Evolutionary conservation across 345 rosid genomes (phyloP).

Genomic region (Eucalyptus decipiens): DNA sequence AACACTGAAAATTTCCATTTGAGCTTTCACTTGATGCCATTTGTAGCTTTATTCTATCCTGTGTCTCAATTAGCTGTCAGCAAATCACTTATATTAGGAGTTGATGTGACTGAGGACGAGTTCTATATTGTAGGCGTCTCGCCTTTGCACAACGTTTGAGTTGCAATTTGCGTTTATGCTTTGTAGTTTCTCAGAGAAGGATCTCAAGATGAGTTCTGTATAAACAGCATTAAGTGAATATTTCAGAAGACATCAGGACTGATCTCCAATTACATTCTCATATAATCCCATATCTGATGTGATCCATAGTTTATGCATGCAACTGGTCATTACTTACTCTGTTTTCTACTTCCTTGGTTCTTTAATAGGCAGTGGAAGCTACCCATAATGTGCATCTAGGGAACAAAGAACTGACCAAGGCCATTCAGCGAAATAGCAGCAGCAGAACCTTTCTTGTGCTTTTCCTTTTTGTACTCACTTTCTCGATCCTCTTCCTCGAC

Average conservation of each 20-base stretch:
- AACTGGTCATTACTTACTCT: background rate
- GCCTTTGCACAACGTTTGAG: background rate
- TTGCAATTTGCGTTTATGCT: background rate
- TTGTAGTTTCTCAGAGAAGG: background rate
- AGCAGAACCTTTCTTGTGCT: constrained; percentile 88
- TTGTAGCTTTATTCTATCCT: background rate
- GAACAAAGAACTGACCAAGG: constrained; percentile 76
- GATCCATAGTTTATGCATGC: background rate
- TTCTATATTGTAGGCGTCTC: background rate
- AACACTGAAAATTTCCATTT: background rate
- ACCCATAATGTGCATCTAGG: constrained; percentile 84
- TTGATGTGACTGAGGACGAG: background rate
- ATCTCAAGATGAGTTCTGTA: background rate
- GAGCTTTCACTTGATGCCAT: background rate
- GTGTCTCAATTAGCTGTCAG: background rate
- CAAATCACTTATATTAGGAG: background rate
- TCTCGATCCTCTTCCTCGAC: constrained; percentile 84
- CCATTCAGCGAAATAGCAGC: constrained; percentile 68
- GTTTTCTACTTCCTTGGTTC: background rate
- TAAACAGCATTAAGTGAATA: background rate
- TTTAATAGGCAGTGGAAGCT: constrained; percentile 75
- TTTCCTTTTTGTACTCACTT: constrained; percentile 74
- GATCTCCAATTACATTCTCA: background rate
- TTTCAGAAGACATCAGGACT: background rate
- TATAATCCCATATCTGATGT: background rate